Conservation (phyloP, 257 asterid genomes). For the Lycium barbarum region DNA sequence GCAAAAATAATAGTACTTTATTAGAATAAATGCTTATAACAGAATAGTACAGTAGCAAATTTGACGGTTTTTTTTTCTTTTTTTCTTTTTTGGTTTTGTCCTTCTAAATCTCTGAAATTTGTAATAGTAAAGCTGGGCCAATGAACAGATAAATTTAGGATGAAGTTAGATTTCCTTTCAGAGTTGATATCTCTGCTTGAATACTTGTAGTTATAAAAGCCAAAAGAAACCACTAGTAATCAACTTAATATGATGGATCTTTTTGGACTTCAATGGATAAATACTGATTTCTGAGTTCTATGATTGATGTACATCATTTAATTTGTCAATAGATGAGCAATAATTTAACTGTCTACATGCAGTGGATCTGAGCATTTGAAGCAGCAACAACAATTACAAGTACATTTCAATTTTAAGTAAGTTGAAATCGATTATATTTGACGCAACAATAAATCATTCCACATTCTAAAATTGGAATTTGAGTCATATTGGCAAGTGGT, state of each 20-base stretch:
- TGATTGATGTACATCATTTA: slow-evolving; percentile 5
- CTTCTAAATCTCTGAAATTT: background rate
- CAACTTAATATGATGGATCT: slow-evolving; percentile 5
- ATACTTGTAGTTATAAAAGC: background rate
- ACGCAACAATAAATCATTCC: too few species aligned
- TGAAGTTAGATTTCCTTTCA: background rate
- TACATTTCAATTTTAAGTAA: background rate
- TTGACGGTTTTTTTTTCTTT: background rate
- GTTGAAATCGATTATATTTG: too few species aligned
- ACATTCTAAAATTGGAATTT: background rate
- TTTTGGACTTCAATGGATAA: background rate
- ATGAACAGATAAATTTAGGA: slow-evolving; percentile 27
- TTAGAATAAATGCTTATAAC: background rate
- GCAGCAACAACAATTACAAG: background rate
- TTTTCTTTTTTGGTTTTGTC: background rate
- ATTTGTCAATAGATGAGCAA: background rate
- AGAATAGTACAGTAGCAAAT: background rate
- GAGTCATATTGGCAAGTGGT: background rate
- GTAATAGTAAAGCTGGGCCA: slow-evolving; percentile 24
- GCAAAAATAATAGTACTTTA: too few species aligned
- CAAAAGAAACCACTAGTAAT: background rate
- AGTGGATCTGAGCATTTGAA: background rate
- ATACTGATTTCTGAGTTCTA: background rate
- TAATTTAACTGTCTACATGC: background rate
- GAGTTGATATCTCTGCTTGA: slow-evolving; percentile 27